Evolutionary conservation across 805 yeast species (phyloP).

Genomic region (Dipodascus albidus): DNA sequence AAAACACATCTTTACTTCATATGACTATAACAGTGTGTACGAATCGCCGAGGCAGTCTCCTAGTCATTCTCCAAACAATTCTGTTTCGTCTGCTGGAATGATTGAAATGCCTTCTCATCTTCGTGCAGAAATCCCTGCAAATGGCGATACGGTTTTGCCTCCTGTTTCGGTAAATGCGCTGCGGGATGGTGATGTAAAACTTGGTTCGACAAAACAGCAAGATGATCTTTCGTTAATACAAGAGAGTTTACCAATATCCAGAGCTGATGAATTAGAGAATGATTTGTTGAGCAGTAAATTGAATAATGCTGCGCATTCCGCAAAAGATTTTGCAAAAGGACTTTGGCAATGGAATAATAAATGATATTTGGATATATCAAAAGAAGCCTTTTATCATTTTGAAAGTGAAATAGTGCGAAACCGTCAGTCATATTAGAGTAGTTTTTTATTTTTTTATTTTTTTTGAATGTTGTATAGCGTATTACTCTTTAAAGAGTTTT

Average conservation of each 20-base stretch:
- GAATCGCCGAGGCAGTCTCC: conserved; percentile 13
- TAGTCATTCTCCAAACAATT: conserved; percentile 6
- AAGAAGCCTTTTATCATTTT: too few relatives aligned
- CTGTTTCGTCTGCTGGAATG: background rate
- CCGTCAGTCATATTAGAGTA: background rate
- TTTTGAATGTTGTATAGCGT: too few relatives aligned
- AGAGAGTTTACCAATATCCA: background rate
- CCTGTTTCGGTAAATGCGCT: background rate
- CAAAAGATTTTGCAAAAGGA: conserved; percentile 8
- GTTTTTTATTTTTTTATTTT: too few relatives aligned
- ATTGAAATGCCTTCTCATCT: background rate
- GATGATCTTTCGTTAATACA: background rate
- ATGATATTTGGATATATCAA: too few relatives aligned
- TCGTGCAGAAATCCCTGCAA: conserved; percentile 1
- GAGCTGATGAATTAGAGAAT: background rate
- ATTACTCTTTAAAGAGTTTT: too few relatives aligned
- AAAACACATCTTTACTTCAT: conserved; percentile 15
- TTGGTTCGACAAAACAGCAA: background rate
- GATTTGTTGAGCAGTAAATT: background rate
- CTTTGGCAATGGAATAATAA: conserved; percentile 4
- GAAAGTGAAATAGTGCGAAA: too few relatives aligned
- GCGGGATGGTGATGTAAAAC: background rate
- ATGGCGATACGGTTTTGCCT: background rate
- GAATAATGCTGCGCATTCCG: background rate
- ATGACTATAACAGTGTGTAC: conserved; percentile 20